phyloP scores from a whole-genome alignment of 2,329 filamentous ascomycete genomes.

The Xylariales sp. region DNA sequence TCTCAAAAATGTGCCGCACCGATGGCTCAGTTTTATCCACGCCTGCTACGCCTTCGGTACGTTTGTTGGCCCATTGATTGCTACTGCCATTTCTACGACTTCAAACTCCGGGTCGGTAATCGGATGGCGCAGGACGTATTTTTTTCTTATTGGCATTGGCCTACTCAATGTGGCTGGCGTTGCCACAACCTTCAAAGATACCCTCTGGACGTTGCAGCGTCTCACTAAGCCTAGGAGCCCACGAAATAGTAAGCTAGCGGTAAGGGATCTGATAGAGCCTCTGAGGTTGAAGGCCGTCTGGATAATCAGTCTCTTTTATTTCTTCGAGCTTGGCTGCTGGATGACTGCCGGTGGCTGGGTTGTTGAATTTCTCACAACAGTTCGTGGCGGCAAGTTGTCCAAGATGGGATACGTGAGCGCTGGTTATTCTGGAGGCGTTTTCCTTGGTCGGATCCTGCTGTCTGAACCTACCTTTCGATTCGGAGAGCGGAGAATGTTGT shows the following conservation, averaged over 20 bases:
- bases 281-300: constrained; percentile 45
- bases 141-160: constrained; percentile 48
- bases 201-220: constrained; percentile 29
- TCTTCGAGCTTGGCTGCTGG: constrained; percentile 54
- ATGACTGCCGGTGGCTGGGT: constrained; percentile 60
- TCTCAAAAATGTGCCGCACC: constrained; percentile 43
- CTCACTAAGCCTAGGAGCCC: constrained; percentile 11
- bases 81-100: constrained; percentile 41
- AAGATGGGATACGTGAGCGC: constrained; percentile 59
- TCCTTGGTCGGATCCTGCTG: constrained; percentile 52
- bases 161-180: constrained; percentile 45
- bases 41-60: constrained; percentile 57
- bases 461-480: constrained; percentile 55
- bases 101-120: constrained; percentile 15
- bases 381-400: constrained; percentile 51
- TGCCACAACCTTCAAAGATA: constrained; percentile 44
- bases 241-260: constrained; percentile 25
- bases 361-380: constrained; percentile 58
- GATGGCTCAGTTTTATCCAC: constrained; percentile 61
- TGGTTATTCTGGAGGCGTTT: constrained; percentile 53
- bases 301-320: constrained; percentile 59
- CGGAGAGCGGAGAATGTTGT: constrained; percentile 54
- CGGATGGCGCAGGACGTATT: constrained; percentile 54
- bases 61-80: constrained; percentile 51
- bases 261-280: constrained; percentile 38